Conservation (phyloP, 305 asterid species). For the Solanum aculeatissimum region DNA sequence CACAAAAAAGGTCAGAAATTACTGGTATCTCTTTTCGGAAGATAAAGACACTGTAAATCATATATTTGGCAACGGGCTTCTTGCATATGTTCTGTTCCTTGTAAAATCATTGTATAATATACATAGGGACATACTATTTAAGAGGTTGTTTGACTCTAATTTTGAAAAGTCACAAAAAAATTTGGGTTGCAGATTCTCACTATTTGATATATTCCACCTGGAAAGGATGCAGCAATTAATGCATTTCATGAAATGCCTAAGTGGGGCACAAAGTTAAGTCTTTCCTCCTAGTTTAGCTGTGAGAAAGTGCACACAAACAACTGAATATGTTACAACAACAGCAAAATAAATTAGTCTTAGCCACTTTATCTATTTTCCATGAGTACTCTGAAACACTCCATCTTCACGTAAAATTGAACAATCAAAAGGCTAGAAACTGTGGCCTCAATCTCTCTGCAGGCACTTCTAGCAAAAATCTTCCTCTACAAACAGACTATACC, state of each 20-base stretch:
- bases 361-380: not conserved
- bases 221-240: not conserved
- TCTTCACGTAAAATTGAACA: not conserved
- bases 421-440: not conserved
- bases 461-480: not conserved
- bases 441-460: not conserved
- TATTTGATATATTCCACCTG: not conserved
- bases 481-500: not conserved
- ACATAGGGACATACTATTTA: not conserved
- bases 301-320: not conserved
- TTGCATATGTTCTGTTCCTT: not conserved
- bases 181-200: not conserved
- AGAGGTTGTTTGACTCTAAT: not conserved
- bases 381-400: not conserved
- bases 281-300: not conserved
- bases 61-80: not conserved
- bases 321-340: not conserved
- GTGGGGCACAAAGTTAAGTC: not conserved
- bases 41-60: not conserved
- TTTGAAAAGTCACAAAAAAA: not conserved
- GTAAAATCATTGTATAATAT: not conserved
- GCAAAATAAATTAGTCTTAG: not conserved
- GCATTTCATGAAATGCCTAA: not conserved
- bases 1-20: not conserved
- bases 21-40: not conserved